phyloP scores from a whole-genome alignment of 2,329 filamentous ascomycete genomes.

The Xylaria sp. region DNA sequence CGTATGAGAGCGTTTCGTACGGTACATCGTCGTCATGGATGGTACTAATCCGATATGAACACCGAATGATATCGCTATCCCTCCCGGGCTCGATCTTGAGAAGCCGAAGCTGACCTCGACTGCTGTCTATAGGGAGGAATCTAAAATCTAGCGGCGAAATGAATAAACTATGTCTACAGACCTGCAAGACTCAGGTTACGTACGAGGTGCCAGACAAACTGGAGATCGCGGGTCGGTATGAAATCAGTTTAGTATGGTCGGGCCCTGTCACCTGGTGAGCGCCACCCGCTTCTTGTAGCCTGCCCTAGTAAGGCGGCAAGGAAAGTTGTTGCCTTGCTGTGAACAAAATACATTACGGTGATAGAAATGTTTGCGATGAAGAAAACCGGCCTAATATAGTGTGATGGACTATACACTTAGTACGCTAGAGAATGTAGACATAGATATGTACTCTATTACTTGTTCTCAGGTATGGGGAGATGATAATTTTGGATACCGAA shows the following conservation, averaged over 20 bases:
- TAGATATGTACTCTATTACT: too few relatives aligned
- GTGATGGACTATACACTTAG: too few relatives aligned
- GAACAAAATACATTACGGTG: too few relatives aligned
- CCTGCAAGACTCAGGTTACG: background rate
- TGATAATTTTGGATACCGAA: too few relatives aligned
- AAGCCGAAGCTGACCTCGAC: slow-evolving; percentile 31
- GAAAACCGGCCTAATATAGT: too few relatives aligned
- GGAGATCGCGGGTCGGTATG: slow-evolving; percentile 27
- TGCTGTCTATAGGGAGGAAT: slow-evolving; percentile 33
- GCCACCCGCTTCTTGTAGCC: slow-evolving; percentile 5
- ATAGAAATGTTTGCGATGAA: too few relatives aligned
- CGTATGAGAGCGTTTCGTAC: slow-evolving; percentile 37
- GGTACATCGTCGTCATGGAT: slow-evolving; percentile 17
- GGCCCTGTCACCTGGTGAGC: background rate
- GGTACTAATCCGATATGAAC: slow-evolving; percentile 24
- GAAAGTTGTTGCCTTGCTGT: too few relatives aligned
- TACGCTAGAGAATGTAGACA: too few relatives aligned
- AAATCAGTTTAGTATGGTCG: background rate
- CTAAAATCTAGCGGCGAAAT: slow-evolving; percentile 12
- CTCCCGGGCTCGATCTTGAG: slow-evolving; percentile 33
- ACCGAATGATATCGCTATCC: slow-evolving; percentile 24
- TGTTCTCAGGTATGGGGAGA: too few relatives aligned
- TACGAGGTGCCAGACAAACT: slow-evolving; percentile 28
- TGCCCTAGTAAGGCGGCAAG: too few relatives aligned
- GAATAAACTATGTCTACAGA: background rate